phyloP scores from a whole-genome alignment of 129 eudicot species.

The carrot (Daucus carota) region DH1_v3.0 NC_030386.2:26366001-26366500 shows the following conservation, averaged over 20 bases:
- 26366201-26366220: slow-evolving; percentile 7
- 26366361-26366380: neutral
- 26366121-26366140: slow-evolving; percentile 43
- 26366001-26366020: neutral
- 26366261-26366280: slow-evolving; percentile 77
- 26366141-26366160: slow-evolving; percentile 44
- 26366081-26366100: slow-evolving; percentile 7
- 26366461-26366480: too few relatives aligned
- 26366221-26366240: slow-evolving; percentile 57
- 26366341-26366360: neutral
- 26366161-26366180: slow-evolving; percentile 4
- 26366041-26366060: slow-evolving; percentile 11
- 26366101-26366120: slow-evolving; percentile 15
- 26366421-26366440: too few relatives aligned
- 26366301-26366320: slow-evolving; percentile 52
- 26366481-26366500: too few relatives aligned
- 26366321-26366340: slow-evolving; percentile 29
- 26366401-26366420: too few relatives aligned
- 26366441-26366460: too few relatives aligned
- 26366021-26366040: slow-evolving; percentile 21
- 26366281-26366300: slow-evolving; percentile 72
- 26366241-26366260: slow-evolving; percentile 53
- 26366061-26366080: slow-evolving; percentile 37
- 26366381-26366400: neutral
- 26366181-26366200: slow-evolving; percentile 29